Conservation (phyloP, 768 basidiomycete genomes). For the Saitozyma sp. region DNA sequence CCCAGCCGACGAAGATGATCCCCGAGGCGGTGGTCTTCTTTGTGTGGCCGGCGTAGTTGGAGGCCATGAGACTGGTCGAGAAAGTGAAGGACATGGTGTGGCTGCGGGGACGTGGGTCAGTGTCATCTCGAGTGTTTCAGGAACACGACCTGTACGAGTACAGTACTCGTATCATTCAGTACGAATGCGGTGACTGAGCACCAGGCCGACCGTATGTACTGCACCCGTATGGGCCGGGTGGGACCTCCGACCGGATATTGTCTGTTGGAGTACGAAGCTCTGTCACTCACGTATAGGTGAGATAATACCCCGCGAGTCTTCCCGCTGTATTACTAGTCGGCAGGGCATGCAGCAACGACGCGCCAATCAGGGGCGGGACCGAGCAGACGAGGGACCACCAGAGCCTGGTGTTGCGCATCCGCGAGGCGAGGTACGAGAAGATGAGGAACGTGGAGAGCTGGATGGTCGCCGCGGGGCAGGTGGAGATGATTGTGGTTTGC, state of each 20-base stretch:
- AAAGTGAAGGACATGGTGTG: conserved; percentile 15
- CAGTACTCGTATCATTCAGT: too few relatives aligned
- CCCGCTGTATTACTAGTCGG: conserved; percentile 10
- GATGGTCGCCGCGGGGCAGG: conserved; percentile 11
- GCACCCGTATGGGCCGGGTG: too few relatives aligned
- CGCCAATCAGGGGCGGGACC: conserved; percentile 10
- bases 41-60: conserved; percentile 21
- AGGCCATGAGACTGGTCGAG: conserved; percentile 14
- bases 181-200: too few relatives aligned
- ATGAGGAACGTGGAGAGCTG: conserved; percentile 7
- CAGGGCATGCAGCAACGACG: conserved; percentile 11
- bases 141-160: too few relatives aligned
- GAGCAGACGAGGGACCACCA: conserved; percentile 5
- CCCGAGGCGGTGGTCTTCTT: conserved; percentile 24
- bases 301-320: conserved; percentile 16
- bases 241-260: too few relatives aligned
- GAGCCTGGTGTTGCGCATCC: conserved; percentile 3
- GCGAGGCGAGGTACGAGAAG: conserved; percentile 6
- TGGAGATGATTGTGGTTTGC: conserved; percentile 10
- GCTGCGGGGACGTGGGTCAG: background rate
- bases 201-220: too few relatives aligned
- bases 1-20: conserved; percentile 21
- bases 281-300: conserved; percentile 13
- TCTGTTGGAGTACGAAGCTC: too few relatives aligned
- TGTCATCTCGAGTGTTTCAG: background rate